Evolutionary conservation across 148 eudicot genomes (phyloP).

Genomic region (Camellia granthamiana): DNA sequence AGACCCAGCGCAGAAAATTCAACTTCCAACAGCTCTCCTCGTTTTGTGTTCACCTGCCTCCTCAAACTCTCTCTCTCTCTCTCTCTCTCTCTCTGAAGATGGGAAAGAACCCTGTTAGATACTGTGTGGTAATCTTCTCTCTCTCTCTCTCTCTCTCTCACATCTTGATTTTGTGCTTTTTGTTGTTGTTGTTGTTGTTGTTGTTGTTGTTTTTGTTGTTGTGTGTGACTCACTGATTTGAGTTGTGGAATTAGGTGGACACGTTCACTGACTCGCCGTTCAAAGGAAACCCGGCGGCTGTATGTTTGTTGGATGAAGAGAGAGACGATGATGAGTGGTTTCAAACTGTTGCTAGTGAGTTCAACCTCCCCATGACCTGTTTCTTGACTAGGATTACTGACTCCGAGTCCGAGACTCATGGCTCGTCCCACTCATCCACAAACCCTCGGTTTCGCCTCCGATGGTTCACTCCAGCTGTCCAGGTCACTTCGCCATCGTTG

Average conservation of each 20-base stretch:
- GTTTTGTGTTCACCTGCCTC: no score
- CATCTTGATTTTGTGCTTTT: neutral
- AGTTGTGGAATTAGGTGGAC: slow-evolving; percentile 44
- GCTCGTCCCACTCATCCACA: slow-evolving; percentile 2
- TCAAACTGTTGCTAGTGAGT: slow-evolving; percentile 67
- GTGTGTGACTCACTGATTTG: neutral
- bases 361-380: slow-evolving; percentile 61
- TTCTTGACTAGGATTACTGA: slow-evolving; percentile 43
- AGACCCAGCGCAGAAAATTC: no score
- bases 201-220: no score
- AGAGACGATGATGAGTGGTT: slow-evolving; percentile 52
- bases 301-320: slow-evolving; percentile 67
- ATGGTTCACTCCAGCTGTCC: slow-evolving; percentile 79
- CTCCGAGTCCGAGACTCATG: slow-evolving; percentile 4
- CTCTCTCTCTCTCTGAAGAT: neutral
- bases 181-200: no score
- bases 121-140: slow-evolving; percentile 43
- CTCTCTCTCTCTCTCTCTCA: neutral
- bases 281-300: slow-evolving; percentile 82
- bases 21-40: no score
- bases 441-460: slow-evolving; percentile 61
- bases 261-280: slow-evolving; percentile 65
- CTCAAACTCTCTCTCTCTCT: no score
- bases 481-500: slow-evolving; percentile 32
- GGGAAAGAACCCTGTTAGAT: slow-evolving; percentile 47